Percentiles rank a stretch among this genome's conserved stretches.
These are phyloP conservation scores for Pythium pyrilobum DNA, from an alignment of 352 stramenopile genomes.

Conservation along the genomic window DNA sequence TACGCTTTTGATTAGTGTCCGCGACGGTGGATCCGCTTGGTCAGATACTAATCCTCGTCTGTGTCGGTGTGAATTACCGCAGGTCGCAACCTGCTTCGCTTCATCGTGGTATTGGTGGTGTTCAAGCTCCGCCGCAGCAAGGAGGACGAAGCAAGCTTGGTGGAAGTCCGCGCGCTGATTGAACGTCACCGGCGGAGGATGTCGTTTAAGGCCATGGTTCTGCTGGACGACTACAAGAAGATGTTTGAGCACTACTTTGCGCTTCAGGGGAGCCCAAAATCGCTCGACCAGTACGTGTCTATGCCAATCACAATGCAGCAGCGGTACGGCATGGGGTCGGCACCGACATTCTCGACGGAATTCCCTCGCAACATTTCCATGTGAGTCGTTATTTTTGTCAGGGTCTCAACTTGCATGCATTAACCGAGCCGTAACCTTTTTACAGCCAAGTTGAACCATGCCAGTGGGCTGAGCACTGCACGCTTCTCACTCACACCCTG, in stretches of 20 bases:
- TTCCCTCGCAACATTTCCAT: constrained; percentile 23
- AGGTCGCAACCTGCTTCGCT: constrained; percentile 33
- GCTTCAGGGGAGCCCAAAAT: constrained; percentile 29
- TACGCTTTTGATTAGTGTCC: too few species aligned
- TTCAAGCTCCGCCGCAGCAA: constrained; percentile 36
- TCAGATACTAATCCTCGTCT: neutral
- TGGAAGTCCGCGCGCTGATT: constrained; percentile 32
- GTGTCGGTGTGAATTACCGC: too few species aligned
- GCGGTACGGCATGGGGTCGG: constrained; percentile 6
- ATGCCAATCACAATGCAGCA: constrained; percentile 12
- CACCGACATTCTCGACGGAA: neutral
- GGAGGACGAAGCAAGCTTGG: neutral
- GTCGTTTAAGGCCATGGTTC: constrained; percentile 19
- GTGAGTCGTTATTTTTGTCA: too few species aligned
- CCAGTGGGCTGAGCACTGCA: constrained; percentile 71
- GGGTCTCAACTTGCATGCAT: too few species aligned
- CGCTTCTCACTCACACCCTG: constrained; percentile 69
- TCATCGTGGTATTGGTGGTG: constrained; percentile 53
- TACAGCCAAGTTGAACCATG: constrained; percentile 49
- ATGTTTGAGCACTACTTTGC: constrained; percentile 54
- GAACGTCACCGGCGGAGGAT: constrained; percentile 16
- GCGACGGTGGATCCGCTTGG: too few species aligned
- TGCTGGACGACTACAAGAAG: constrained; percentile 45
- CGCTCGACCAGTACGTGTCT: constrained; percentile 13
- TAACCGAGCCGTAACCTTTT: too few species aligned